Base-by-base conservation (phyloP, 75 land plant genomes). In the Selaginella moellendorffii region DNA sequence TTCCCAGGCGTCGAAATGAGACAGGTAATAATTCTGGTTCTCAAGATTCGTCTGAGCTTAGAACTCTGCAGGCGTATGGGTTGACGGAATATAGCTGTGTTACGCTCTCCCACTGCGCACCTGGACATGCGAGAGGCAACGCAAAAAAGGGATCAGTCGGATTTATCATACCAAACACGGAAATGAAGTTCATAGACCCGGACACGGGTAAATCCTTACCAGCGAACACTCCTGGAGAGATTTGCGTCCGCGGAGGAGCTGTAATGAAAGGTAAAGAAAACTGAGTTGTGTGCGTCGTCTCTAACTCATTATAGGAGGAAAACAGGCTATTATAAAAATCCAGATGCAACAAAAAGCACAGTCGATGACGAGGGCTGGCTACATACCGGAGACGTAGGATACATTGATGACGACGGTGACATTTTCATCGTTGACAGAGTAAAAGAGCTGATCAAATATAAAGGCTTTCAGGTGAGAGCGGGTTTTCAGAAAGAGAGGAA, bases 11-110 rank as follows among this genome's bases (percentile, higher is more conserved):
- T 93, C 26, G 76, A 80, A 25, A 80, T 93, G 19, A 89, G 83
- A 60, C 85, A 88, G 93, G 91, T 90, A 61, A 28, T 9, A 0
- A 5, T 5, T 36, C 10, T 36, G 46, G 14, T 5, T 36, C 46
- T 5, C 46, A 36, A 5, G 46, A 5, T 5, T 5, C 46, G 46
- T 36, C 14, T n/a, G n/a, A n/a, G n/a, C n/a, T n/a, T n/a, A 5
- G 46, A 5, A 14, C 14, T 36, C 10, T 63, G 20, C 72, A 90
- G 95, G 96, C 99, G 1, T 95, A 90, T 69, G 99, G 99, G 30
- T 75, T 90, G 64, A 89, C 96, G 24, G 96, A 89, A 69, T 90
- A 89, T 68, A 86, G 96, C 63, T 92, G 97, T 80, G 80, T 92
- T 51, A 88, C 97, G 21, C 74, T 95, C 0, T 82, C 81, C 0